Conservation (phyloP, 257 asterid species). For the Paulownia fortunei region DNA sequence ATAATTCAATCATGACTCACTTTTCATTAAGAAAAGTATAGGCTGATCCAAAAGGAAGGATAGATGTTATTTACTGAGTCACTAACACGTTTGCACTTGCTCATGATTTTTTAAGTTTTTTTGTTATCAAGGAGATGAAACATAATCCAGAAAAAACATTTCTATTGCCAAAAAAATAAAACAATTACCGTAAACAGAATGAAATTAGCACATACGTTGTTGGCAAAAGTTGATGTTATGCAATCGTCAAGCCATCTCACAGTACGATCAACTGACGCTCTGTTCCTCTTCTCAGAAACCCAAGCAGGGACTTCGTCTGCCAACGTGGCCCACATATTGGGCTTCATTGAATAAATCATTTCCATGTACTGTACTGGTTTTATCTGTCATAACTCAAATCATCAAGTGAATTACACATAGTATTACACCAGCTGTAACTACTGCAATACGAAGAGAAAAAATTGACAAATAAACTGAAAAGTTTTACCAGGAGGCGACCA, state of each 20-base stretch:
- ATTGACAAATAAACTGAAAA: not conserved
- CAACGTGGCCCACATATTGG: conserved; percentile 80
- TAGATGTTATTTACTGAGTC: not conserved
- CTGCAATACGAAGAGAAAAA: not conserved
- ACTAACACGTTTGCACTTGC: not conserved
- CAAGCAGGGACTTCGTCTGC: conserved; percentile 97
- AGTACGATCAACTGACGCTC: conserved; percentile 80
- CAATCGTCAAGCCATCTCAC: conserved; percentile 93
- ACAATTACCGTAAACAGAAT: not conserved
- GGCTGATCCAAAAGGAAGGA: not conserved
- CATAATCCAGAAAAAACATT: not conserved
- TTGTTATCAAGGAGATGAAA: not conserved
- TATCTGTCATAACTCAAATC: conserved; percentile 49
- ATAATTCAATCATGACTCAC: not conserved
- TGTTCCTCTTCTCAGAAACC: conserved; percentile 87
- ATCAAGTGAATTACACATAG: not conserved
- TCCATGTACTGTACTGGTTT: conserved; percentile 73
- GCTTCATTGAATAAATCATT: conserved; percentile 78
- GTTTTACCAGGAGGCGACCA: conserved; percentile 77
- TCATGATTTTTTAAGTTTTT: not conserved
- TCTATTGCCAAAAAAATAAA: not conserved
- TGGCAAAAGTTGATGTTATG: conserved; percentile 42
- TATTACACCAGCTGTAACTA: not conserved
- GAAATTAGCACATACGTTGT: conserved; percentile 38
- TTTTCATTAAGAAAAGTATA: not conserved